A percentile compares a stretch with the other conserved stretches of the same genome.
Evolutionary conservation across 2,329 filamentous ascomycete species (phyloP).

Genomic region (Pseudogymnoascus sp.): DNA sequence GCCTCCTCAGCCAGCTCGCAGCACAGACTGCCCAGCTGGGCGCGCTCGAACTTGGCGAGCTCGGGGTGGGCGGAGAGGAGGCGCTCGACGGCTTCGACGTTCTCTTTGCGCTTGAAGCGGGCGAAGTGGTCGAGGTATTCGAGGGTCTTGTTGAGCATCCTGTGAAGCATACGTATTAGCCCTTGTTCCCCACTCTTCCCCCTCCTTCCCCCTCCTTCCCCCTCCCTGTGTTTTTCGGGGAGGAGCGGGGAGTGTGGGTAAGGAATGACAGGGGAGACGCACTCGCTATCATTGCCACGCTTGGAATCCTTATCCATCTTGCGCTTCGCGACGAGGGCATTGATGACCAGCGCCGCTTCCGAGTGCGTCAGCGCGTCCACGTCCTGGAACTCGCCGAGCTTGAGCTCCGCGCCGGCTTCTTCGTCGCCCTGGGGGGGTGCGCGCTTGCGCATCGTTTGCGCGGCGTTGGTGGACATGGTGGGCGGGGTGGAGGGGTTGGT

Average conservation of each 20-base stretch:
- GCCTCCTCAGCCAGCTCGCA: slow-evolving; percentile 92
- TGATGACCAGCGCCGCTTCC: slow-evolving; percentile 85
- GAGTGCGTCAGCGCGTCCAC: slow-evolving; percentile 88
- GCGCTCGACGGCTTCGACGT: slow-evolving; percentile 87
- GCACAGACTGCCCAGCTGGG: slow-evolving; percentile 88
- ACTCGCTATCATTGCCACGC: slow-evolving; percentile 79
- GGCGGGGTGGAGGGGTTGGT: slow-evolving; percentile 1
- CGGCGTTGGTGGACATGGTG: slow-evolving; percentile 32
- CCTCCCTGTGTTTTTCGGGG: background rate
- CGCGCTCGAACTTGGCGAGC: slow-evolving; percentile 86
- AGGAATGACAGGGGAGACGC: slow-evolving; percentile 29
- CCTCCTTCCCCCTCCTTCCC: background rate
- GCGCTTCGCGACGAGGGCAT: slow-evolving; percentile 75
- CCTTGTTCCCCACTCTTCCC: background rate
- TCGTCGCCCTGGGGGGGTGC: slow-evolving; percentile 69
- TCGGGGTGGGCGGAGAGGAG: slow-evolving; percentile 71
- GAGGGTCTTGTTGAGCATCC: slow-evolving; percentile 76
- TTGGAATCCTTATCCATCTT: slow-evolving; percentile 58
- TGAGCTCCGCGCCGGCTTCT: slow-evolving; percentile 71
- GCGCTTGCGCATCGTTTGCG: slow-evolving; percentile 55
- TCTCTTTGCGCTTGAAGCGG: slow-evolving; percentile 90
- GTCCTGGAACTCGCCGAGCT: slow-evolving; percentile 87
- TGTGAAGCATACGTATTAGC: slow-evolving; percentile 24
- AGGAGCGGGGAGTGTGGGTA: background rate
- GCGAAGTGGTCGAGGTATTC: slow-evolving; percentile 93